Conservation (phyloP, 352 stramenopile species). For the Pythium rishiriense region DNA sequence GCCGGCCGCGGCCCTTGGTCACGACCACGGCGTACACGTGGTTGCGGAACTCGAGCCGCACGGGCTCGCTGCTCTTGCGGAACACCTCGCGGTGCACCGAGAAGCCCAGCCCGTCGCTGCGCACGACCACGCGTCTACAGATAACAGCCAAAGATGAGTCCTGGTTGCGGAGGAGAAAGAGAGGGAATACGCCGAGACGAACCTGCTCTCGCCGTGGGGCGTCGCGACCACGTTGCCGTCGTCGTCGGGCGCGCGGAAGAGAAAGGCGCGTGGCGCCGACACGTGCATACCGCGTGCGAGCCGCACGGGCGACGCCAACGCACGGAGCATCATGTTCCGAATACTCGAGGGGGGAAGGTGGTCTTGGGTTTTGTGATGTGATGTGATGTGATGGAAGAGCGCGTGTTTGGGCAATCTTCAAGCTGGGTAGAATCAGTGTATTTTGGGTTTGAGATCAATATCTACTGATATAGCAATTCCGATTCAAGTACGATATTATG, state of each 20-base stretch:
- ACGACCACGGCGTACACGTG: constrained; percentile 76
- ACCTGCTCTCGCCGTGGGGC: constrained; percentile 62
- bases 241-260: constrained; percentile 58
- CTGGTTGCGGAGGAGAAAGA: neutral
- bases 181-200: neutral
- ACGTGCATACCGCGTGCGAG: constrained; percentile 33
- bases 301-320: neutral
- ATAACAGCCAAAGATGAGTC: constrained; percentile 2
- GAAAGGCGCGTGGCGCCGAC: constrained; percentile 37
- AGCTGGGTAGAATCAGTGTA: constrained; percentile 15
- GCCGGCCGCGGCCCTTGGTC: constrained; percentile 50
- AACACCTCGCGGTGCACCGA: constrained; percentile 78
- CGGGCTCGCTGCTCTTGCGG: constrained; percentile 38
- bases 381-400: no score
- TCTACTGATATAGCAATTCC: constrained; percentile 5
- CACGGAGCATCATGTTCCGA: neutral
- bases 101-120: constrained; percentile 71
- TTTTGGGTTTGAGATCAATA: neutral
- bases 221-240: constrained; percentile 42
- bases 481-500: neutral
- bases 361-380: neutral
- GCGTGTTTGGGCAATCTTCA: constrained; percentile 29
- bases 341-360: neutral
- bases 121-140: constrained; percentile 63
- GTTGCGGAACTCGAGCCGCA: constrained; percentile 71